phyloP scores from a whole-genome alignment of 2,329 filamentous ascomycete genomes.

The Byssochlamys sp. region DNA sequence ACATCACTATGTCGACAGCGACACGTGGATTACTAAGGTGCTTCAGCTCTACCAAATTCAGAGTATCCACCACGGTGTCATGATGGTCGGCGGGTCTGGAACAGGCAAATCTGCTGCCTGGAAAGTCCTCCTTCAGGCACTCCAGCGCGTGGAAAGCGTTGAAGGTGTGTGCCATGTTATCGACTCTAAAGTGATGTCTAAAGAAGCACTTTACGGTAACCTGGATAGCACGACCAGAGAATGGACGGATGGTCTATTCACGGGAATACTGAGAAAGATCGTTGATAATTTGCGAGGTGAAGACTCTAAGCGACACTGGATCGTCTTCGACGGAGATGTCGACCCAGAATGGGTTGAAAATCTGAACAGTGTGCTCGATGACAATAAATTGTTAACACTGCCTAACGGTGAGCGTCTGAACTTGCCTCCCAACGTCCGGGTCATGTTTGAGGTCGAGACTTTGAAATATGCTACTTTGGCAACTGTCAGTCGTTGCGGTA shows the following conservation, averaged over 20 bases:
- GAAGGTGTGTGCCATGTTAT: constrained; percentile 97
- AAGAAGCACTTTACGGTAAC: constrained; percentile 91
- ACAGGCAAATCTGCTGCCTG: constrained; percentile 93
- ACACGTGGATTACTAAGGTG: constrained; percentile 95
- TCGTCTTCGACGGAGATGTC: constrained; percentile 97
- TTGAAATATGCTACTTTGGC: constrained; percentile 94
- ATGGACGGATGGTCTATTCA: constrained; percentile 98
- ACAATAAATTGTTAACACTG: constrained; percentile 94
- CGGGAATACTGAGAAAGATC: constrained; percentile 93
- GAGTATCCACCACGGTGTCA: constrained; percentile 95
- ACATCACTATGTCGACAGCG: constrained; percentile 77
- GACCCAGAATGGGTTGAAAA: constrained; percentile 99
- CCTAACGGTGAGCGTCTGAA: constrained; percentile 97
- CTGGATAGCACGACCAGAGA: constrained; percentile 94
- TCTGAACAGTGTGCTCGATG: constrained; percentile 96
- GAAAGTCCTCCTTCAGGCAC: constrained; percentile 80
- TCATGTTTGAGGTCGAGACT: constrained; percentile 99
- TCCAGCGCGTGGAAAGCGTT: constrained; percentile 80
- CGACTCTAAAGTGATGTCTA: constrained; percentile 99
- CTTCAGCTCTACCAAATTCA: constrained; percentile 97
- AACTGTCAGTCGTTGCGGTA: constrained; percentile 98
- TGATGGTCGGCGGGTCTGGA: constrained; percentile 99
- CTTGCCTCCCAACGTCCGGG: constrained; percentile 84
- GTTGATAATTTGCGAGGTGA: constrained; percentile 97
- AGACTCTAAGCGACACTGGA: constrained; percentile 95